A percentile compares a stretch with the other conserved stretches of the same genome.
phyloP scores from a whole-genome alignment of 257 asterid genomes.

The Nicotiana undulata region DNA sequence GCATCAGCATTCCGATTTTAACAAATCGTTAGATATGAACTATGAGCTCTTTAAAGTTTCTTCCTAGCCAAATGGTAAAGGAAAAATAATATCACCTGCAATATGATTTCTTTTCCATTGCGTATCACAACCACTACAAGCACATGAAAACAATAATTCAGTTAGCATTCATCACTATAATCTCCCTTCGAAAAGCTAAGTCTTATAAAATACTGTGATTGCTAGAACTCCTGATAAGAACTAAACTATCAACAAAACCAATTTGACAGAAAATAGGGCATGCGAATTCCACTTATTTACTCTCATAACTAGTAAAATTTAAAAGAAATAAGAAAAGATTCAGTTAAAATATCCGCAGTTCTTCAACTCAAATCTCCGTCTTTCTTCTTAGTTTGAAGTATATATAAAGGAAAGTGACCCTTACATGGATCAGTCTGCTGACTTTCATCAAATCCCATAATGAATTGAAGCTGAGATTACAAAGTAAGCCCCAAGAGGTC shows the following conservation, averaged over 20 bases:
- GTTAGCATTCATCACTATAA: constrained; percentile 2
- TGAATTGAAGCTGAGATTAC: not conserved
- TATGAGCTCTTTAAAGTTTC: not conserved
- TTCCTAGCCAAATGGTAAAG: not conserved
- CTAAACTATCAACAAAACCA: not conserved
- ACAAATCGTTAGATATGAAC: not conserved
- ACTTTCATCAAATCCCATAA: not conserved
- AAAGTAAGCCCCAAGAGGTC: not conserved
- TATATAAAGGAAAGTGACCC: not conserved
- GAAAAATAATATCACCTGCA: constrained; percentile 52
- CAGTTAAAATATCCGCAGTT: not conserved
- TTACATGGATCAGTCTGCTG: constrained; percentile 1
- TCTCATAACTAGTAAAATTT: not conserved
- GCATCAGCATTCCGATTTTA: not conserved
- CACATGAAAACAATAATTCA: constrained; percentile 9
- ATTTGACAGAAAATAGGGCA: not conserved
- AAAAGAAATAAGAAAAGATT: not conserved
- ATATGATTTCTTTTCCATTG: constrained; percentile 64
- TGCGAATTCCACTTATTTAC: not conserved
- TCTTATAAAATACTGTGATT: not conserved
- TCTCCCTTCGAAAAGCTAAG: not conserved
- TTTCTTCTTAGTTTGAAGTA: not conserved
- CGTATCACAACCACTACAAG: constrained; percentile 64
- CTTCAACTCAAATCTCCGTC: not conserved
- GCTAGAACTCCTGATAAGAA: not conserved